phyloP scores from a whole-genome alignment of 345 rosid species.

The Salix koriyanagi region DNA sequence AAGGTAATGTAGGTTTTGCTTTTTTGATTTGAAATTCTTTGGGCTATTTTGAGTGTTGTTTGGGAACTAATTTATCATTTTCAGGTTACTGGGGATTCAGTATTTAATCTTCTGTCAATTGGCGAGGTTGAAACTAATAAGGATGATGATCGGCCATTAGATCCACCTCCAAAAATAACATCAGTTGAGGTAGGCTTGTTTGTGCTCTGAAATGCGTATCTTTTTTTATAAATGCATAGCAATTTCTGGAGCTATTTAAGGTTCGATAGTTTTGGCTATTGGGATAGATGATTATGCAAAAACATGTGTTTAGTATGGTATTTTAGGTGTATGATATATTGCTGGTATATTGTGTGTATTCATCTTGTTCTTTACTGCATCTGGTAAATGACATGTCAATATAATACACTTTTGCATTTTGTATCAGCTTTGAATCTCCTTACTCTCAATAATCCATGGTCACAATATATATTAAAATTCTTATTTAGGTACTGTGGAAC shows the following conservation, averaged over 20 bases:
- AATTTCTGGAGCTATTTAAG: neutral
- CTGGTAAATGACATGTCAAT: neutral
- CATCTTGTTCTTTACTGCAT: neutral
- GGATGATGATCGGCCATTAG: conserved; percentile 75
- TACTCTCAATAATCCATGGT: neutral
- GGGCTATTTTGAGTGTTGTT: neutral
- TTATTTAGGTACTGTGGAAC: conserved; percentile 76
- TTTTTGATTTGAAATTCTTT: neutral
- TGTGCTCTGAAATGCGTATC: neutral
- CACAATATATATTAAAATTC: neutral
- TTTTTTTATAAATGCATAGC: neutral
- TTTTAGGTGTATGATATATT: neutral
- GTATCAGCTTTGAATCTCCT: neutral
- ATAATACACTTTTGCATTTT: neutral
- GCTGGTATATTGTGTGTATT: neutral
- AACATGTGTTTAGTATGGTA: neutral
- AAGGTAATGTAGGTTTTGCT: conserved; percentile 47
- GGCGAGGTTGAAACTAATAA: conserved; percentile 77
- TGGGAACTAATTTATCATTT: conserved; percentile 17
- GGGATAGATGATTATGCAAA: neutral
- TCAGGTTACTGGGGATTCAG: conserved; percentile 86
- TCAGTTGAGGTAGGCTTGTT: conserved; percentile 66
- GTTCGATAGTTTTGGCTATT: neutral
- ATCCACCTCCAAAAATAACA: conserved; percentile 64
- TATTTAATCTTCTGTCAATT: conserved; percentile 67